phyloP scores from a whole-genome alignment of 371 early-diverging fungal species.

The Lichtheimia corymbifera region DNA sequence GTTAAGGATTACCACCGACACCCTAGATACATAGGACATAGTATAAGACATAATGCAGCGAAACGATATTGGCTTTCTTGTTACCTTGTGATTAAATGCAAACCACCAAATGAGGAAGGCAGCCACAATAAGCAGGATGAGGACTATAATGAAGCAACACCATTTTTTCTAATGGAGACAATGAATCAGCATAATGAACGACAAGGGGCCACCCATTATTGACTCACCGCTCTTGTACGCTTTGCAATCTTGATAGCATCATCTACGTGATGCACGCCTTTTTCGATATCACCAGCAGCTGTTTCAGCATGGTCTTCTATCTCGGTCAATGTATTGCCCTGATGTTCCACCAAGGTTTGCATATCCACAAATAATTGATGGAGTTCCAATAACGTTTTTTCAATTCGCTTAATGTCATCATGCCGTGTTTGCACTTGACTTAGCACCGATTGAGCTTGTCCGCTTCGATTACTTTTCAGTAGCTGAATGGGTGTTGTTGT shows the following conservation, averaged over 20 bases:
- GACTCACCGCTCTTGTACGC: slow-evolving; percentile 59
- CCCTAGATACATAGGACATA: slow-evolving; percentile 10
- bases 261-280: slow-evolving; percentile 64
- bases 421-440: slow-evolving; percentile 79
- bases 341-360: slow-evolving; percentile 75
- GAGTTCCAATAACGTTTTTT: slow-evolving; percentile 61
- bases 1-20: slow-evolving; percentile 17
- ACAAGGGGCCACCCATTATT: background rate
- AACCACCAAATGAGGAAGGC: slow-evolving; percentile 44
- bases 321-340: slow-evolving; percentile 69
- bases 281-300: slow-evolving; percentile 62
- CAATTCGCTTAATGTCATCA: slow-evolving; percentile 79
- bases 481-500: slow-evolving; percentile 35
- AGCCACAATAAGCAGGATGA: slow-evolving; percentile 41
- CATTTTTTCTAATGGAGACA: slow-evolving; percentile 49
- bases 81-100: slow-evolving; percentile 24
- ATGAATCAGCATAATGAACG: background rate
- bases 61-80: background rate
- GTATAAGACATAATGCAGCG: background rate
- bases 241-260: slow-evolving; percentile 66
- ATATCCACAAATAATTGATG: slow-evolving; percentile 58
- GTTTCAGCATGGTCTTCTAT: slow-evolving; percentile 64
- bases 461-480: slow-evolving; percentile 64
- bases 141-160: slow-evolving; percentile 46
- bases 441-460: slow-evolving; percentile 72